Evolutionary conservation across 2,329 filamentous ascomycete species (phyloP).

Genomic region (Neurospora crassa): DNA sequence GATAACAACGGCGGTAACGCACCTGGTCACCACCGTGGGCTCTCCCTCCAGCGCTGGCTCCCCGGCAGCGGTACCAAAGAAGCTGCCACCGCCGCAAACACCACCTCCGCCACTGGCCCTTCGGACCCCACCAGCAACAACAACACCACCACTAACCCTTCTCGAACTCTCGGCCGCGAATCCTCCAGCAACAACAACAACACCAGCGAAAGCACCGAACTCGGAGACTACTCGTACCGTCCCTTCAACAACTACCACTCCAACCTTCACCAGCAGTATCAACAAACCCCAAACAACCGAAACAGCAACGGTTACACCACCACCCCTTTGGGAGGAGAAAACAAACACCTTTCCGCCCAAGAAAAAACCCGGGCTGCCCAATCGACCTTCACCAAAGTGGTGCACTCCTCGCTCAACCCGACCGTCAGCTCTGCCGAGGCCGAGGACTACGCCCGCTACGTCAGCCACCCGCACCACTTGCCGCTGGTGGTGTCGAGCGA

Average conservation of each 20-base stretch:
- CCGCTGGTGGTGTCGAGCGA: constrained; percentile 70
- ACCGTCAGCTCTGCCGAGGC: constrained; percentile 67
- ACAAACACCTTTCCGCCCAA: constrained; percentile 36
- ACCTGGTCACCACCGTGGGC: constrained; percentile 26
- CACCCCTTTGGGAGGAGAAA: constrained; percentile 34
- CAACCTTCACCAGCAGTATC: constrained; percentile 2
- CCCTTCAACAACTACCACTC: constrained; percentile 1
- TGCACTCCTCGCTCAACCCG: constrained; percentile 78
- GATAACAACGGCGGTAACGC: constrained; percentile 24
- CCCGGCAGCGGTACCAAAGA: constrained; percentile 35
- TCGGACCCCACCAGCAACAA: constrained; percentile 27
- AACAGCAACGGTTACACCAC: background rate
- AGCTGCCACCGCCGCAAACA: constrained; percentile 3
- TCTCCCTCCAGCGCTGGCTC: constrained; percentile 54
- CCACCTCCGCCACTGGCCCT: constrained; percentile 11
- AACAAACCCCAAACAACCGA: constrained; percentile 1
- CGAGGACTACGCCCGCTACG: constrained; percentile 80
- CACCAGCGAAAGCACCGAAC: constrained; percentile 4
- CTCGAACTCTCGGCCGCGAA: background rate
- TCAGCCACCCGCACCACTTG: constrained; percentile 80
- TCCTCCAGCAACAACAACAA: constrained; percentile 5
- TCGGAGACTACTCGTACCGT: background rate
- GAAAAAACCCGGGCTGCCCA: constrained; percentile 78
- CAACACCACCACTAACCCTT: constrained; percentile 6
- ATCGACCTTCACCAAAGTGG: constrained; percentile 80